Evolutionary conservation across 2,329 filamentous ascomycete genomes (phyloP), one percentile per base, ranked within the genome.

Genomic region (Fusarium graminum): DNA sequence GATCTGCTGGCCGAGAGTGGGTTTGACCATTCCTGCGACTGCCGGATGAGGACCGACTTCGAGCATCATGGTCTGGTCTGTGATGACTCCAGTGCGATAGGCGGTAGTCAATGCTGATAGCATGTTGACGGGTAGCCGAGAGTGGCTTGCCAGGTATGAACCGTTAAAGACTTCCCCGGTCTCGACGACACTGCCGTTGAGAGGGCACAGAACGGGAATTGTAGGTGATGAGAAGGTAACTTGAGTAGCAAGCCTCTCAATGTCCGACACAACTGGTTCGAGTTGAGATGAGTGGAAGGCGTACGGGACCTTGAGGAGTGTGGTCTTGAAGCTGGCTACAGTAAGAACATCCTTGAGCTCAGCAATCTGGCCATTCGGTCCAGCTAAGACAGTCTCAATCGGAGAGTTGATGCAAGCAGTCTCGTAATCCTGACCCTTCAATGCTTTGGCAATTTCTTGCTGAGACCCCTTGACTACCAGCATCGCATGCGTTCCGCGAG

Each of bases 361-460:
- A 6, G 53, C 40, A 1, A 74, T 54, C 3, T 67, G 57, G 0
- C 61, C 50, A 10, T 59, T 56, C 0, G 55, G 45, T 0, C 72
- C 72, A n/a, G 69, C 70, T 10, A 74, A 39, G 6, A 91, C 88
- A 30, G 85, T 89, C 70, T 89, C 86, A 36, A 83, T 79, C 0
- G 85, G 85, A 0, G 85, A 84, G 72, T 92, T 92, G 72, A 90
- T 82, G 76, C 90, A 92, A 2, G 89, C 65, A 7, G 68, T 55
- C 52, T 79, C 76, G 39, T 79, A 75, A 1, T 55, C 77, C 73
- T 60, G 76, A 30, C 43, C 65, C 30, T 56, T 45, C 0, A 71
- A 19, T 0, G 41, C 12, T 1, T 39, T 16, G 0, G 58, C 67
- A 22, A 51, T 72, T 57, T 26, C 70, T 3, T 49, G 46, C 64